A percentile compares a stretch with the other conserved stretches of the same genome.
Conservation (phyloP, 2,329 filamentous ascomycete species). For the Ambrosiella xylebori region DNA sequence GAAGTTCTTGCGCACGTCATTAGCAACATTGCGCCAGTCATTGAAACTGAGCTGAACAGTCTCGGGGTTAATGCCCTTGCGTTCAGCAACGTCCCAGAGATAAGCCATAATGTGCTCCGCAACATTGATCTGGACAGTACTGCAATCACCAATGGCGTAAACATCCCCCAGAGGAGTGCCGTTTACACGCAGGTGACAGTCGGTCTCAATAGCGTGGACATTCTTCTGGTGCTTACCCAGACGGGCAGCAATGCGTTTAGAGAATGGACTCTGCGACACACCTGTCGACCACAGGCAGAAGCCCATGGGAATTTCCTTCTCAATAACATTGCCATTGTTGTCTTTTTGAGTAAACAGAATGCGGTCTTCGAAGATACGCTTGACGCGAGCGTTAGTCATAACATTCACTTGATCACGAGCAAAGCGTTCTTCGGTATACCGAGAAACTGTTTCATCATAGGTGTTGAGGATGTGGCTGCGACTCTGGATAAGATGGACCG, state of each 20-base stretch:
- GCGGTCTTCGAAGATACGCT: constrained; percentile 67
- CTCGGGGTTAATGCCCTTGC: constrained; percentile 77
- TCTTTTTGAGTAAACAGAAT: constrained; percentile 78
- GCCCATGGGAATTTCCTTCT: constrained; percentile 85
- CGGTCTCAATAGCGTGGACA: constrained; percentile 80
- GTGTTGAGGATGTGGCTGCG: constrained; percentile 92
- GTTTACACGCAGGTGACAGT: constrained; percentile 75
- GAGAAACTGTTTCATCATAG: constrained; percentile 85
- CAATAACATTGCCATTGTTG: constrained; percentile 54
- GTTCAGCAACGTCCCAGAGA: constrained; percentile 76
- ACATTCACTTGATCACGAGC: constrained; percentile 82
- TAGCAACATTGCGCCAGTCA: constrained; percentile 76
- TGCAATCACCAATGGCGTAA: constrained; percentile 90
- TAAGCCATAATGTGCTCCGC: constrained; percentile 83
- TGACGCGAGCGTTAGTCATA: constrained; percentile 80
- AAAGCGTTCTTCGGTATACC: constrained; percentile 82
- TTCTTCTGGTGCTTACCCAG: constrained; percentile 62
- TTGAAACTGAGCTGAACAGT: constrained; percentile 70
- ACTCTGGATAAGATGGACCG: constrained; percentile 91
- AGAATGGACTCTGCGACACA: constrained; percentile 71
- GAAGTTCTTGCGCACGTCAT: constrained; percentile 71
- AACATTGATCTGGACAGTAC: constrained; percentile 94
- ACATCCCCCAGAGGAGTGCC: constrained; percentile 86
- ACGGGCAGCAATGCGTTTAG: constrained; percentile 57
- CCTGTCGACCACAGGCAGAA: constrained; percentile 98